Percentiles rank a stretch among this genome's conserved stretches.
Conservation (phyloP, 2,329 filamentous ascomycete species). For the Monosporascus sp. region DNA sequence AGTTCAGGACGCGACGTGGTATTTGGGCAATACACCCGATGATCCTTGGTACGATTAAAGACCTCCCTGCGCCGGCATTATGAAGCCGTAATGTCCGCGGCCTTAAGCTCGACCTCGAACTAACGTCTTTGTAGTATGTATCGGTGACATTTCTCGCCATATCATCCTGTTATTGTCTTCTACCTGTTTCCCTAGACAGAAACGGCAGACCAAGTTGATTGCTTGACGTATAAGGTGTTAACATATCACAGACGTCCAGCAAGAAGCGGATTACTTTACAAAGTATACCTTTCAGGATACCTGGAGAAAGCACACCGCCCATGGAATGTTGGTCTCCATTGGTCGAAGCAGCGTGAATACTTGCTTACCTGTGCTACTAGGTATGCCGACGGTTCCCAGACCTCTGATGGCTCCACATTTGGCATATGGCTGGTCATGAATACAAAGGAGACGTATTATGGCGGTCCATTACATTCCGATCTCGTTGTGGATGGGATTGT, state of each 20-base stretch:
- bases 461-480: slow-evolving; percentile 58
- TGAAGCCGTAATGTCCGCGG: too few species aligned
- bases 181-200: too few species aligned
- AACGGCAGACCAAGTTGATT: too few species aligned
- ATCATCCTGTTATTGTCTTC: neutral
- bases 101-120: neutral
- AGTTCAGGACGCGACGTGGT: slow-evolving; percentile 62
- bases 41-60: slow-evolving; percentile 34
- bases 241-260: slow-evolving; percentile 35
- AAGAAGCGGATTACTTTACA: slow-evolving; percentile 58
- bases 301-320: slow-evolving; percentile 53
- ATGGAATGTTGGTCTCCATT: slow-evolving; percentile 35
- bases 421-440: slow-evolving; percentile 62
- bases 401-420: slow-evolving; percentile 45
- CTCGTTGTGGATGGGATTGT: slow-evolving; percentile 60
- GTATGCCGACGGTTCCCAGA: slow-evolving; percentile 46
- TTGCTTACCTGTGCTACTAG: slow-evolving; percentile 7
- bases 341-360: neutral
- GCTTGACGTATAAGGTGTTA: neutral
- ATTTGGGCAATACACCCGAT: slow-evolving; percentile 46
- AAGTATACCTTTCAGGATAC: slow-evolving; percentile 59
- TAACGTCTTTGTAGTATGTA: neutral
- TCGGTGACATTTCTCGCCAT: neutral
- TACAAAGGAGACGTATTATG: slow-evolving; percentile 57
- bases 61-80: neutral